Percentiles rank a stretch among this genome's conserved stretches.
Conservation (phyloP, 352 stramenopile species). For the Pythium coloratum region DNA sequence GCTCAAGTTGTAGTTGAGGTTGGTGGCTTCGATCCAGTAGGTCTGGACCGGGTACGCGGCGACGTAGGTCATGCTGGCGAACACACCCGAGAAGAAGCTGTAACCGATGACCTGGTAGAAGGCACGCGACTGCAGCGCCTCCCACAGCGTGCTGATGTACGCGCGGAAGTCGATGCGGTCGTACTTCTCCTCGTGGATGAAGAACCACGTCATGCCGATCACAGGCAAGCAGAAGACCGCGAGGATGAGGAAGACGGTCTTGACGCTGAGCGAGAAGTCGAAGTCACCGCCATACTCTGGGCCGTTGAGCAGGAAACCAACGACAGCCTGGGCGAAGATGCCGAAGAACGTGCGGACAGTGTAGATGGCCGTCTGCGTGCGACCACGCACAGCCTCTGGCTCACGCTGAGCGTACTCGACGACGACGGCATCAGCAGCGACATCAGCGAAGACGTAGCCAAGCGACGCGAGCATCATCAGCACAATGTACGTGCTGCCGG, state of each 20-base stretch:
- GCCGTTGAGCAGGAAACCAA: constrained; percentile 29
- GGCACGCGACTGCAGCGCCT: constrained; percentile 30
- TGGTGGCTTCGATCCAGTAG: constrained; percentile 27
- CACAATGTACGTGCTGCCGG: constrained; percentile 29
- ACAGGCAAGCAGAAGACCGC: constrained; percentile 29
- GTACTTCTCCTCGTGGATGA: constrained; percentile 36
- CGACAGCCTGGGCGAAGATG: constrained; percentile 25
- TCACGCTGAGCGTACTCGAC: constrained; percentile 28
- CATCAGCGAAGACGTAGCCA: constrained; percentile 37
- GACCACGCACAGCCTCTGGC: constrained; percentile 18
- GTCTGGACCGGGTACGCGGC: constrained; percentile 20
- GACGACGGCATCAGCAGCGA: constrained; percentile 35
- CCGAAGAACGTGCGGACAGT: constrained; percentile 26
- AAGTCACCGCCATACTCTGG: constrained; percentile 32
- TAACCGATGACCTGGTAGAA: constrained; percentile 31
- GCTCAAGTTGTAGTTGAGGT: constrained; percentile 21
- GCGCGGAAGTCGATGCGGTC: constrained; percentile 23
- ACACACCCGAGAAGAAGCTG: constrained; percentile 30
- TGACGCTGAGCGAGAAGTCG: constrained; percentile 27
- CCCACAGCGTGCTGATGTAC: constrained; percentile 34
- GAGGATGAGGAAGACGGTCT: constrained; percentile 22
- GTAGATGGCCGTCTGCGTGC: constrained; percentile 28
- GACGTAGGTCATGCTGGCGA: constrained; percentile 24
- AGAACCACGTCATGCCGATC: constrained; percentile 34
- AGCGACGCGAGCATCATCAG: constrained; percentile 36